Conservation (phyloP, 768 basidiomycete genomes). For the Tylopilus cervinicoccineus region DNA sequence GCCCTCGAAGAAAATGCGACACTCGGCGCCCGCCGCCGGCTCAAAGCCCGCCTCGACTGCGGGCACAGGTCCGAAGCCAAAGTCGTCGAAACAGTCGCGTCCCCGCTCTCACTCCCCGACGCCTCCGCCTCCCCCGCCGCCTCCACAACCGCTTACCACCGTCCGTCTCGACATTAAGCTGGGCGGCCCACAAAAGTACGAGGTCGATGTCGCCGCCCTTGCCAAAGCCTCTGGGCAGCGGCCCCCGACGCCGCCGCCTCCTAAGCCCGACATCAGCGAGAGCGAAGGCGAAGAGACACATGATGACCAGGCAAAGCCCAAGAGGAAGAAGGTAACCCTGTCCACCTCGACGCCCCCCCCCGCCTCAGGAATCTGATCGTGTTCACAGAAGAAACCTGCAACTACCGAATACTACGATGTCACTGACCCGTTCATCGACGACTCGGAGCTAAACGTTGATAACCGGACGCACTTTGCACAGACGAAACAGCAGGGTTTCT, state of each 20-base stretch:
- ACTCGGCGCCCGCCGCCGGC: slow-evolving; percentile 21
- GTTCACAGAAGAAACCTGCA: slow-evolving; percentile 43
- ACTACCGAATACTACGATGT: slow-evolving; percentile 85
- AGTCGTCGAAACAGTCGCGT: slow-evolving; percentile 42
- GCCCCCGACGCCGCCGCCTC: slow-evolving; percentile 49
- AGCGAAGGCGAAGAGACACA: slow-evolving; percentile 47
- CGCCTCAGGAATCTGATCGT: slow-evolving; percentile 4
- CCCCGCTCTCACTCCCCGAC: slow-evolving; percentile 56
- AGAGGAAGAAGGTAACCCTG: slow-evolving; percentile 36
- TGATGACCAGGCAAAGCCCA: slow-evolving; percentile 31
- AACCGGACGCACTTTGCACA: slow-evolving; percentile 88
- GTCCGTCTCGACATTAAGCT: slow-evolving; percentile 66
- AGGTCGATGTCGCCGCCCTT: slow-evolving; percentile 57
- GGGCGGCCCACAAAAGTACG: slow-evolving; percentile 72
- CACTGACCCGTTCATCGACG: slow-evolving; percentile 94
- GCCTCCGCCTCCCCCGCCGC: slow-evolving; percentile 37
- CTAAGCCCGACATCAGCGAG: slow-evolving; percentile 51
- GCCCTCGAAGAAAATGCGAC: slow-evolving; percentile 27
- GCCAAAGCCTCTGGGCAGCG: slow-evolving; percentile 67
- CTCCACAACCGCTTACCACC: slow-evolving; percentile 53
- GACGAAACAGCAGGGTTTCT: slow-evolving; percentile 91
- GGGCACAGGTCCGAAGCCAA: slow-evolving; percentile 45
- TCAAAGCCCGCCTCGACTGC: slow-evolving; percentile 29
- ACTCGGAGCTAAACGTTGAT: slow-evolving; percentile 88
- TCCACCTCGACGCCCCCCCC: slow-evolving; percentile 7